Conservation (phyloP, 345 rosid species). For the Eucalyptus urophylla region DNA sequence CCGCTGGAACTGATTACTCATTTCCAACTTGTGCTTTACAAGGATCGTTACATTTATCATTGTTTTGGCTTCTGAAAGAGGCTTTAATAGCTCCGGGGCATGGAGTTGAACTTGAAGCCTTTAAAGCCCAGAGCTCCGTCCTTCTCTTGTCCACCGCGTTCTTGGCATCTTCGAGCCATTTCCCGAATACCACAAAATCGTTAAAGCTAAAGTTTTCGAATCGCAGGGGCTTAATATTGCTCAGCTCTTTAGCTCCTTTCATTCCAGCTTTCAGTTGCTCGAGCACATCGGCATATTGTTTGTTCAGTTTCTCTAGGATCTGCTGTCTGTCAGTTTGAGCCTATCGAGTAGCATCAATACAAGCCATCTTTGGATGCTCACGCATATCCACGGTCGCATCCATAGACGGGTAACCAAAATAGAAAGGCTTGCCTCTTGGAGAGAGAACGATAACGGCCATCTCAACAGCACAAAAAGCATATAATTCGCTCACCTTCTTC, state of each 20-base stretch:
- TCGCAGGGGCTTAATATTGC: neutral
- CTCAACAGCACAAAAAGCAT: slow-evolving; percentile 25
- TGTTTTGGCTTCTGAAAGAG: no score
- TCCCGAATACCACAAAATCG: neutral
- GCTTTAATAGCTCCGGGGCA: no score
- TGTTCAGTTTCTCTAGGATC: no score
- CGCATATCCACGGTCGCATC: slow-evolving; percentile 13
- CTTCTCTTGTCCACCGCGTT: neutral
- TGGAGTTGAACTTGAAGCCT: no score
- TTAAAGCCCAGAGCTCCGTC: neutral
- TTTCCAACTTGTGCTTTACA: no score
- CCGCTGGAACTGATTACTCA: no score
- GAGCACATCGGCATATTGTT: no score
- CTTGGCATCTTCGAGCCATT: neutral
- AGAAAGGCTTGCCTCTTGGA: slow-evolving; percentile 35
- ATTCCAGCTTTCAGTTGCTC: no score
- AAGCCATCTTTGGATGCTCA: neutral
- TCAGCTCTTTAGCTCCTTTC: neutral
- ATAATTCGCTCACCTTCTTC: slow-evolving; percentile 38
- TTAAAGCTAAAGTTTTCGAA: neutral
- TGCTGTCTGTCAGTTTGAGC: no score
- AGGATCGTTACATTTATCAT: no score
- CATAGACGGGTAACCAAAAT: slow-evolving; percentile 37
- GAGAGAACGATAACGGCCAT: slow-evolving; percentile 40
- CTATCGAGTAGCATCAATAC: neutral